A percentile compares a stretch with the other conserved stretches of the same genome.
Evolutionary conservation across 306 rosid genomes (phyloP).

Genomic region (Inga leiocalycina): DNA sequence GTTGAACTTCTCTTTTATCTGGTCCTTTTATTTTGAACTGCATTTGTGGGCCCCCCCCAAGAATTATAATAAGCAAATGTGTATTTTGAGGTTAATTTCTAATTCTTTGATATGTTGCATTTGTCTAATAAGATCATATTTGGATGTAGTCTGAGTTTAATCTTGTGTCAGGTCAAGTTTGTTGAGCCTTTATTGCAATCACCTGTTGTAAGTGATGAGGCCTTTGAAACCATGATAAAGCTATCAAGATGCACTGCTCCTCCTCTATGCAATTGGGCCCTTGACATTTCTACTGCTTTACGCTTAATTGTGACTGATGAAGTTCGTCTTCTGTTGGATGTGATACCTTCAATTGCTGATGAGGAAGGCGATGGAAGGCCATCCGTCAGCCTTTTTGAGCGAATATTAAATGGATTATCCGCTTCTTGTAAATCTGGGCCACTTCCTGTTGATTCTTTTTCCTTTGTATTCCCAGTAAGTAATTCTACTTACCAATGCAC

Average conservation of each 20-base stretch:
- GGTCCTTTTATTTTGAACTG: background rate
- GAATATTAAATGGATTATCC: conserved; percentile 75
- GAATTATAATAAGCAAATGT: background rate
- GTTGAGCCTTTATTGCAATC: conserved; percentile 86
- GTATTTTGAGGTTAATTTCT: background rate
- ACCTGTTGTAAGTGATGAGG: conserved; percentile 78
- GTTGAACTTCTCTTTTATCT: background rate
- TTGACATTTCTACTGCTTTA: conserved; percentile 91
- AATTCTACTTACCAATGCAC: conserved; percentile 27
- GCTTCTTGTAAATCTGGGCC: conserved; percentile 88
- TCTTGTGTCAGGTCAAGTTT: conserved; percentile 76
- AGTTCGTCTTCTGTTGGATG: conserved; percentile 62
- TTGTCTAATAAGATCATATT: background rate
- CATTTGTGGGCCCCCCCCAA: background rate
- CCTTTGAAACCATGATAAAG: conserved; percentile 86
- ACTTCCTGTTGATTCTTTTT: conserved; percentile 95
- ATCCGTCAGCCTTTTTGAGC: conserved; percentile 68
- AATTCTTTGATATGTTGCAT: background rate
- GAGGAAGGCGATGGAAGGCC: conserved; percentile 63
- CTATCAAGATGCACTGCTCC: conserved; percentile 84
- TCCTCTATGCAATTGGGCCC: conserved; percentile 90
- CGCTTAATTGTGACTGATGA: conserved; percentile 78
- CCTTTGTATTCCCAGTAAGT: conserved; percentile 92
- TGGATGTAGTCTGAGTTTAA: conserved; percentile 19
- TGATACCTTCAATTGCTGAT: conserved; percentile 53